Base-by-base conservation (phyloP, 495 filamentous ascomycete genomes). In the Podospora anserina region DNA sequence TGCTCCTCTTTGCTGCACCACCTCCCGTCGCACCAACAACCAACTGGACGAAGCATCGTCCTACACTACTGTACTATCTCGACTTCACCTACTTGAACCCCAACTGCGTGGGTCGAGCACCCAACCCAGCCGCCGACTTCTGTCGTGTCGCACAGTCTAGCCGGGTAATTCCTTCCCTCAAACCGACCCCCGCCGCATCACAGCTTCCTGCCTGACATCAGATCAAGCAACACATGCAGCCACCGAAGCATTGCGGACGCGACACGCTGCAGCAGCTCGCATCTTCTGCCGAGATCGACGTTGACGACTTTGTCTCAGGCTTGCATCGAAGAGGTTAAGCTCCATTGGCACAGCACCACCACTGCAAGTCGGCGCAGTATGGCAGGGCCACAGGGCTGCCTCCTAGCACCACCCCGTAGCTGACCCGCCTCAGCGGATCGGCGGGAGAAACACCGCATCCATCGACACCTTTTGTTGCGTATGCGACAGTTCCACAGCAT, bases 391-490 rank as follows among this genome's bases (percentile, higher is more conserved):
- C 55, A 58, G 55, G 55, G 55, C 55, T 20, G 23, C 23, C 55
- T 26, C 7, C 55, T 58, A 11, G 34, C 4, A 20, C 26, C 23
- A 23, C 23, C 23, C 23, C 23, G 0, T 34, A 44, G 32, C 61
- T 63, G 61, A 63, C 30, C 61, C 61, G 61, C 27, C 26, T 63
- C 61, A 32, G 16, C 61, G 61, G 61, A 63, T 39, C 61, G 32
- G 34, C 61, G 20, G 30, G 61, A 32, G 34, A 63, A 44, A 63
- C 61, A 63, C 34, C 28, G 27, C 28, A 32, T 32, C 30, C 9
- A 39, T 26, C 55, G 4, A 26, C 55, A 23, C 5, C 2, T 11
- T 13, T 57, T 11, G 11, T 57, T 57, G 54, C 20, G 54, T 57
- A 49, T 49, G 39, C 39, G 39, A 18, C 13, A 49, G 55, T 58